Evolutionary conservation across 1,284 basidiomycete genomes (phyloP), one percentile per base, ranked within the genome.

Genomic region (Sanghuangporus baumii): DNA sequence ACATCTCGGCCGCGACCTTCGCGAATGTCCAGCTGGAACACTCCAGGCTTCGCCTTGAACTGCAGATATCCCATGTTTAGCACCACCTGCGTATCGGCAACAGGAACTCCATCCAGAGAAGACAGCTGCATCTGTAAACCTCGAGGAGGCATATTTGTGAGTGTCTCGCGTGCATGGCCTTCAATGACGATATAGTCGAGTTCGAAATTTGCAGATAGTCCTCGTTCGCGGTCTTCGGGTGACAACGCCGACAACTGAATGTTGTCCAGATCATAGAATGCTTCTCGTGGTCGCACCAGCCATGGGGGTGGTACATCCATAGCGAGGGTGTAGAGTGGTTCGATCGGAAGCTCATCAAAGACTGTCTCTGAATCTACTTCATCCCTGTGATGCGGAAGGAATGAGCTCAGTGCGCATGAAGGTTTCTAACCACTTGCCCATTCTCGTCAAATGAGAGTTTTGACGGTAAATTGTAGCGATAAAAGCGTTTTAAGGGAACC

Each of bases 41-140:
- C 85, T 2, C 96, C 96, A 0, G 96, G 96, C 56, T 84, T 88
- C 2, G 93, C 91, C 71, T 94, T 94, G 79, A 99, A 95, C 74
- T 99, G 97, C 66, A 98, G 80, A 74, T 99, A 99, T 2, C 96
- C 97, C 8, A 98, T 78, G 71, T 98, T 99, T 5, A 93, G 94
- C 69, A 98, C 94, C 52, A 98, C 89, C 66, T 86, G 88, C 0
- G 93, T 94, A 68, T 96, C 93, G 16, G 88, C 90, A 6, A 92
- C 81, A 0, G 84, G 78, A 0, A 73, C 73, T 12, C 76, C 76
- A 61, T 83, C 74, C 20, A 77, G 75, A 4, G 75, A 77, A 6
- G 82, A 77, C 1, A 96, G 82, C 69, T 97, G 91, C 1, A 98
- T 80, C 71, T 94, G 94, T 1, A 95, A 76, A 3, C 94, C 94